Evolutionary conservation across 2,329 filamentous ascomycete genomes (phyloP), one percentile per base, ranked within the genome.

Genomic region (Pezicula rhizophila): DNA sequence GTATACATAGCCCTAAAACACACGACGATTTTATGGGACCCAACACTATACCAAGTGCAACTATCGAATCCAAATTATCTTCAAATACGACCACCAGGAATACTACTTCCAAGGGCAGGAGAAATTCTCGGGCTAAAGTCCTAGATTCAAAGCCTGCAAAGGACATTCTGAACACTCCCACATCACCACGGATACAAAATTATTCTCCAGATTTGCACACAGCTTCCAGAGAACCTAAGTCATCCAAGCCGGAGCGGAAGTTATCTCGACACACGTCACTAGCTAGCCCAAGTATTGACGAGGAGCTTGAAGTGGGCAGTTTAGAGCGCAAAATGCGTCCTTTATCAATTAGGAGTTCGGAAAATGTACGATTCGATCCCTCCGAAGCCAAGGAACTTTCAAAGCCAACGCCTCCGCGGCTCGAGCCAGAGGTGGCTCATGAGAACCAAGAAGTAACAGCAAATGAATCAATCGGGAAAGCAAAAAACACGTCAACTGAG

Each of bases 401-500:
- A 12, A 31, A 31, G 28, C 28, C 28, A 31, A 31, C 28, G 11
- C 28, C 28, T 2, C 28, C 28, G 7, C 28, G 8, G 28, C 28
- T 31, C 28, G 28, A 31, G 28, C 28, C 28, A 31, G 28, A 31
- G 11, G 28, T 31, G 28, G 8, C 28, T 31, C 28, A 12, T 31
- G 42, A 51, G 18, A 11, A 18, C 18, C 25, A 33, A 40, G 15
- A 14, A 5, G 2, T 10, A n/a, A 8, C 10, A 39, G 18, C 25
- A 42, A 6, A 38, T 6, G 44, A 38, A 26, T 14, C 18, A 10
- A 23, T 38, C 14, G n/a, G 40, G n/a, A 23, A 14, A 11, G 11
- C 20, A 42, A 53, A 58, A 31, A 45, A 55, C 14, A 50, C 60
- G 7, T 52, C 64, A 14, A 48, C 63, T 5, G 63, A 71, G 17